These are phyloP conservation scores for Myrica gale DNA, from an alignment of 306 rosid species.

Conservation along the genomic window DNA sequence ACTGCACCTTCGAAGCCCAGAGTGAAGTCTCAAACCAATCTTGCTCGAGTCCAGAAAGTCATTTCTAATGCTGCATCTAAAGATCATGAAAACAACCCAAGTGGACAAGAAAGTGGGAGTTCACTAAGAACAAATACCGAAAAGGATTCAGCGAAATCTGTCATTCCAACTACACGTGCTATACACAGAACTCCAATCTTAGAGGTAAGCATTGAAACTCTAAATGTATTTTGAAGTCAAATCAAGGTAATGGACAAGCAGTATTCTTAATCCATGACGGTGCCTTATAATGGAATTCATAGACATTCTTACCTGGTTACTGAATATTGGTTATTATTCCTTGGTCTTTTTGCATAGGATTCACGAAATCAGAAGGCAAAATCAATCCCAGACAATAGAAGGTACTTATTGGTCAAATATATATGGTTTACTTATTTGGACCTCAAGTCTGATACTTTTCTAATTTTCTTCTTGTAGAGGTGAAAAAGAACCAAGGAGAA, in stretches of 20 bases:
- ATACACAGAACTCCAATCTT: conserved; percentile 35
- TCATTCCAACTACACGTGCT: conserved; percentile 24
- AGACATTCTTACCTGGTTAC: not conserved
- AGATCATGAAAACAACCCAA: conserved; percentile 25
- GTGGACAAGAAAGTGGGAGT: conserved; percentile 39
- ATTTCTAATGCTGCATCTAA: conserved; percentile 27
- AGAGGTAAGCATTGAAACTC: conserved; percentile 41
- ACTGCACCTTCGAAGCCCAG: conserved; percentile 31
- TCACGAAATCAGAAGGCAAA: conserved; percentile 39
- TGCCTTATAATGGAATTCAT: not conserved
- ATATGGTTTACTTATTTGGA: conserved; percentile 21
- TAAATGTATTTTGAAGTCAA: not conserved
- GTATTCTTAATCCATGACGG: not conserved
- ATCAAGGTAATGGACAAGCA: not conserved
- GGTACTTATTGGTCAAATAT: conserved; percentile 38
- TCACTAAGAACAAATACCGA: conserved; percentile 30
- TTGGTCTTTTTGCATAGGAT: conserved; percentile 40
- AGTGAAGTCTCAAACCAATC: conserved; percentile 22
- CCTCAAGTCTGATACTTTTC: conserved; percentile 24
- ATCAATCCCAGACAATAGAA: conserved; percentile 31
- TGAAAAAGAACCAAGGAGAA: conserved; percentile 36
- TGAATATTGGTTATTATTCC: conserved; percentile 3
- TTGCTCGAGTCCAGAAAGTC: conserved; percentile 33
- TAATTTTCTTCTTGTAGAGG: conserved; percentile 24
- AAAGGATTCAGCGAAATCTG: conserved; percentile 32